phyloP scores from a whole-genome alignment of 163 green algal genomes.

The Chloroidium sp. region DNA sequence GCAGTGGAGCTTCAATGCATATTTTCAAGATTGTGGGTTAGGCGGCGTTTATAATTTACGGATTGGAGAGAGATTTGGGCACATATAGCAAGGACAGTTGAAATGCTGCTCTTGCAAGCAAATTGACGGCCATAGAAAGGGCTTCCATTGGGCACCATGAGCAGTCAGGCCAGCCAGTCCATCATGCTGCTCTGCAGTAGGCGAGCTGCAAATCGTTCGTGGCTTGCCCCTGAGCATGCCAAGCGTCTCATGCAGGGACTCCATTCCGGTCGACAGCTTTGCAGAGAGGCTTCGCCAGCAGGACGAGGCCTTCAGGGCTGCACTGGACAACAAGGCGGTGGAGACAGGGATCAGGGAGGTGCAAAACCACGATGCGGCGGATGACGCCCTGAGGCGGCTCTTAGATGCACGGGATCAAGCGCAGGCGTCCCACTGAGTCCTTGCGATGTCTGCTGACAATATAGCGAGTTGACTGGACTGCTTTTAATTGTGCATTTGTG shows the following conservation, averaged over 20 bases:
- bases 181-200: neutral
- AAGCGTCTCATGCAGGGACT: neutral
- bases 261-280: neutral
- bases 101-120: no score
- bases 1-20: neutral
- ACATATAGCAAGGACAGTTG: no score
- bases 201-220: neutral
- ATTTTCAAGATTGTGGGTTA: neutral
- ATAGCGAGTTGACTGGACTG: no score
- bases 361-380: no score
- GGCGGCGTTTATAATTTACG: neutral
- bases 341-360: neutral
- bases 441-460: no score
- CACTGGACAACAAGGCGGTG: neutral
- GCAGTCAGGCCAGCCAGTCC: neutral
- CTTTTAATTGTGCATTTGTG: no score
- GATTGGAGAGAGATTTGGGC: no score
- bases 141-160: neutral
- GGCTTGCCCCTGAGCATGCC: neutral
- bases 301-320: neutral
- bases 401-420: no score
- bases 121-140: no score
- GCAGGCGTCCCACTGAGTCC: no score
- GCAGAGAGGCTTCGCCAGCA: neutral
- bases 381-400: no score